phyloP scores from a whole-genome alignment of 257 asterid genomes.

The Linaria vulgaris region DNA sequence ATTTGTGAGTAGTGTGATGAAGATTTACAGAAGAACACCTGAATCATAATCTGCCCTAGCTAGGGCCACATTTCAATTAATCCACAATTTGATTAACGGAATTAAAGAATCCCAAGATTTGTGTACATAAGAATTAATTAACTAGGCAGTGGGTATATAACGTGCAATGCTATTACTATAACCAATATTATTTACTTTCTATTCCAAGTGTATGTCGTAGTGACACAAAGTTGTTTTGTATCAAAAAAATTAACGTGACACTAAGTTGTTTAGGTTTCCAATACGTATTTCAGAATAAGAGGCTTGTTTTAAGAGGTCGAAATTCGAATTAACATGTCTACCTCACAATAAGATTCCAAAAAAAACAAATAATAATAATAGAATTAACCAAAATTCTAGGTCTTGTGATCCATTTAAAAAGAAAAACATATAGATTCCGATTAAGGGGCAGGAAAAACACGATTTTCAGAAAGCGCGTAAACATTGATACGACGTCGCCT shows the following conservation, averaged over 20 bases:
- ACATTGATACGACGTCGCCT: too few species aligned
- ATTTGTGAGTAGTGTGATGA: not conserved
- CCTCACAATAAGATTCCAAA: too few species aligned
- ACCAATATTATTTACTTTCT: not conserved
- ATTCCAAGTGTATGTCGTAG: not conserved
- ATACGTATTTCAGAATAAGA: not conserved
- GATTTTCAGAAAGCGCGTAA: too few species aligned
- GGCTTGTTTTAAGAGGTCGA: not conserved
- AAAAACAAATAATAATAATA: too few species aligned
- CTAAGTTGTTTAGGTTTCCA: not conserved
- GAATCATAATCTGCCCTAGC: not conserved
- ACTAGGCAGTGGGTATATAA: not conserved
- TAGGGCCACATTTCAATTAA: too few species aligned
- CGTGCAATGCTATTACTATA: not conserved
- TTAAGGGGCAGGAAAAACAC: too few species aligned
- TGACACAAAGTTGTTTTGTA: not conserved
- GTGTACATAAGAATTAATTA: not conserved
- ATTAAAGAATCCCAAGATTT: not conserved
- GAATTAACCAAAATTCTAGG: too few species aligned
- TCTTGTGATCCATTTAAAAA: too few species aligned
- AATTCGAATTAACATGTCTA: too few species aligned
- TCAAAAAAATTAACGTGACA: not conserved
- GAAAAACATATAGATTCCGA: too few species aligned
- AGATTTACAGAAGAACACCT: not conserved
- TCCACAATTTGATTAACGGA: not conserved